These are phyloP conservation scores for Golubevia sp. DNA, from an alignment of 1,284 basidiomycete species.

Conservation along the genomic window DNA sequence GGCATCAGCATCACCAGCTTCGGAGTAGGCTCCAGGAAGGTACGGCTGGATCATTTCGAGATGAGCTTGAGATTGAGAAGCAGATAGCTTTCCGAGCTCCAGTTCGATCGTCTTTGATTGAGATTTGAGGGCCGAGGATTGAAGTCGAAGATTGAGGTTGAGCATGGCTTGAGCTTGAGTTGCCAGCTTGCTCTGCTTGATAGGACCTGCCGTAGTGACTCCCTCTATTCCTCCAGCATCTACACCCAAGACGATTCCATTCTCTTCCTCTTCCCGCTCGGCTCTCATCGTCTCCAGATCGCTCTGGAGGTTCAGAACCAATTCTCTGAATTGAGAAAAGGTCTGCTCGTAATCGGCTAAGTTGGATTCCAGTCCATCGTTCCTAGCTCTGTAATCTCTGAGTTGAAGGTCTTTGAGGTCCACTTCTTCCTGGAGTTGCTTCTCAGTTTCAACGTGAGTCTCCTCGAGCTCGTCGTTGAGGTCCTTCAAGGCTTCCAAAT, in stretches of 20 bases:
- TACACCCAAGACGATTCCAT: slow-evolving; percentile 2
- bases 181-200: slow-evolving; percentile 8
- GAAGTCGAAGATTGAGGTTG: slow-evolving; percentile 52
- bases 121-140: slow-evolving; percentile 50
- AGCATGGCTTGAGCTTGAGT: slow-evolving; percentile 46
- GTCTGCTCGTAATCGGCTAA: slow-evolving; percentile 47
- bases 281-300: slow-evolving; percentile 45
- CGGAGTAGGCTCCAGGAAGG: slow-evolving; percentile 41
- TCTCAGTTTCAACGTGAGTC: slow-evolving; percentile 91
- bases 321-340: slow-evolving; percentile 49
- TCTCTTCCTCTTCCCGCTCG: slow-evolving; percentile 28
- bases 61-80: slow-evolving; percentile 33
- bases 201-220: background rate
- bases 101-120: slow-evolving; percentile 40
- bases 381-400: slow-evolving; percentile 24
- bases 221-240: slow-evolving; percentile 20
- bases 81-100: slow-evolving; percentile 43
- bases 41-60: slow-evolving; percentile 49
- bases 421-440: slow-evolving; percentile 85
- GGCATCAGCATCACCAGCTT: slow-evolving; percentile 40
- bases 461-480: slow-evolving; percentile 97
- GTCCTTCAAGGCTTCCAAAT: slow-evolving; percentile 92
- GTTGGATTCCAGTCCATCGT: slow-evolving; percentile 35
- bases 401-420: slow-evolving; percentile 74
- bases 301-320: slow-evolving; percentile 42